Evolutionary conservation across 768 basidiomycete species (phyloP).

Genomic region (Scleroderma bovista): DNA sequence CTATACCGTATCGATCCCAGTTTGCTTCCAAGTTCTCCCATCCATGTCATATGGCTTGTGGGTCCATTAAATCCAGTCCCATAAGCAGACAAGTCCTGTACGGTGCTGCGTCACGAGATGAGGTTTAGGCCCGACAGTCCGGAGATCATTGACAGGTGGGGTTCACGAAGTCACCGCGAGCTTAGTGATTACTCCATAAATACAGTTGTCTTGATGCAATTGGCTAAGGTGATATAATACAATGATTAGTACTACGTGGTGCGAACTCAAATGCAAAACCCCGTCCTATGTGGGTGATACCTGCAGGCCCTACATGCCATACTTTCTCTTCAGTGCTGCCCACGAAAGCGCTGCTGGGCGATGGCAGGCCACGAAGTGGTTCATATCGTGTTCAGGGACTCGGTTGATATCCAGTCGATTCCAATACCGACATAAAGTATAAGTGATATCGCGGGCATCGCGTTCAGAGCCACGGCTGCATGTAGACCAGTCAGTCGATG

Average conservation of each 20-base stretch:
- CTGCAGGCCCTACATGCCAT: slow-evolving; percentile 43
- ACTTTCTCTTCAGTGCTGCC: slow-evolving; percentile 70
- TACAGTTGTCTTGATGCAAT: slow-evolving; percentile 8
- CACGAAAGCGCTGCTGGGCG: slow-evolving; percentile 64
- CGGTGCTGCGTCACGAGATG: not conserved
- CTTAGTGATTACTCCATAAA: not conserved
- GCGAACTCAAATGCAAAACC: slow-evolving; percentile 2
- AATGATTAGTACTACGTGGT: slow-evolving; percentile 4
- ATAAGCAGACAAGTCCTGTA: not conserved
- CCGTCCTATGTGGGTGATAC: slow-evolving; percentile 12
- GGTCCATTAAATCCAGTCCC: not conserved
- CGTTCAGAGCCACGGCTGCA: slow-evolving; percentile 60
- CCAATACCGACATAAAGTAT: slow-evolving; percentile 70
- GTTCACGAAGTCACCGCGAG: slow-evolving; percentile 1
- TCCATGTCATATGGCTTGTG: not conserved
- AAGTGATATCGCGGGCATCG: slow-evolving; percentile 76
- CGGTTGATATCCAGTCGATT: slow-evolving; percentile 81
- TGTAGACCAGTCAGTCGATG: slow-evolving; percentile 6
- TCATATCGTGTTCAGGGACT: slow-evolving; percentile 83
- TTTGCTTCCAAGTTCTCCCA: no score
- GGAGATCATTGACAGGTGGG: not conserved
- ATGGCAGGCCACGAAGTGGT: slow-evolving; percentile 58
- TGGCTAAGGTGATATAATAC: slow-evolving; percentile 19
- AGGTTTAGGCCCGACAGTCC: not conserved
- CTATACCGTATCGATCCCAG: no score